phyloP scores from a whole-genome alignment of 1,284 basidiomycete species.

The Irpex lacteus region DNA sequence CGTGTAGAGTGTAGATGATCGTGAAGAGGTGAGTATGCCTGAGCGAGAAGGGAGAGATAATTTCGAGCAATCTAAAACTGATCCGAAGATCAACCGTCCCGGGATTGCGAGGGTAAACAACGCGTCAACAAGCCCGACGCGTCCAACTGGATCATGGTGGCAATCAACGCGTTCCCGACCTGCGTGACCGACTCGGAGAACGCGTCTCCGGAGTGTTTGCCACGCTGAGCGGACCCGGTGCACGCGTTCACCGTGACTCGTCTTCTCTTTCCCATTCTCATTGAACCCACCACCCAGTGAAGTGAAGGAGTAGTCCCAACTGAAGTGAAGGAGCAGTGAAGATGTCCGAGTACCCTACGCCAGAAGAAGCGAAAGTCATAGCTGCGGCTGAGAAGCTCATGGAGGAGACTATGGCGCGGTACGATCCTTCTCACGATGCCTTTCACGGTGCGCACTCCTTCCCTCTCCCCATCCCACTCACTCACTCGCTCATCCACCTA shows the following conservation, averaged over 20 bases:
- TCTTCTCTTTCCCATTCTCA: too few species aligned
- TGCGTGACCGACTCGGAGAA: too few species aligned
- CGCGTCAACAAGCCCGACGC: background rate
- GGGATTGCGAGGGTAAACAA: background rate
- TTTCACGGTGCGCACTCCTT: conserved; percentile 74
- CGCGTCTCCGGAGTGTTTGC: too few species aligned
- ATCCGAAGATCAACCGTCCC: background rate
- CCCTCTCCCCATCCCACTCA: background rate
- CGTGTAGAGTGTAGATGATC: background rate
- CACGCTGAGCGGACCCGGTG: too few species aligned
- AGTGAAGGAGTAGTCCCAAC: too few species aligned
- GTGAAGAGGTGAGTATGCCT: background rate
- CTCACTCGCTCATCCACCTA: too few species aligned
- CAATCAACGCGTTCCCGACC: too few species aligned
- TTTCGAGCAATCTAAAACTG: background rate
- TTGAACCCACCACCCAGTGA: too few species aligned
- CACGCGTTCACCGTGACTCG: too few species aligned
- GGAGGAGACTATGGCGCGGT: conserved; percentile 73
- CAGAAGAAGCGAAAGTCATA: conserved; percentile 43
- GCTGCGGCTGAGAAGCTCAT: conserved; percentile 69
- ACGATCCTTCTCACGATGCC: conserved; percentile 89
- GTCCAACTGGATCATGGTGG: too few species aligned
- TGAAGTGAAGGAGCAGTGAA: background rate
- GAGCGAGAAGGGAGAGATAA: background rate
- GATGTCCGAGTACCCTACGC: conserved; percentile 31